Evolutionary conservation across 2,329 filamentous ascomycete species (phyloP), one percentile per base, ranked within the genome.

Genomic region (Aspergillus sp.): DNA sequence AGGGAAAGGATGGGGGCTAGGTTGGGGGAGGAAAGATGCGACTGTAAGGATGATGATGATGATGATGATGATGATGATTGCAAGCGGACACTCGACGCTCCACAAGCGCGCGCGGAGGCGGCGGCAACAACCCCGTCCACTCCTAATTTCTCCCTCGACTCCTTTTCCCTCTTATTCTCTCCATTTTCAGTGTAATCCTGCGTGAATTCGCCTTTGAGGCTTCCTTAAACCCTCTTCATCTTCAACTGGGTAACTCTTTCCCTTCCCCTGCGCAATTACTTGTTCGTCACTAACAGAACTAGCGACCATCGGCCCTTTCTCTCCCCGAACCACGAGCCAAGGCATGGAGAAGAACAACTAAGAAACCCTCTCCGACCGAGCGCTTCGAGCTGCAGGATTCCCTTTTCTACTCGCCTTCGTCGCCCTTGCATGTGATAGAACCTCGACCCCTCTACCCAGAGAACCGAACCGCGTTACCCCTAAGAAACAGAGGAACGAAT

Each of bases 301-400:
- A 38, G 35, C 14, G 16, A 38, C 16, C 35, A 5, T 38, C 35
- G 14, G 7, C 26, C 35, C 14, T 5, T 38, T 38, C 35, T 38
- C 35, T 38, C 35, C 35, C 35, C 16, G 14, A n/a, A 38, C 35
- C 35, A n/a, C 35, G 10, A 45, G 47, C 26, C 43, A 51, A 57
- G 55, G 56, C 52, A 64, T 64, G 60, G 62, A 62, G 52, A 56
- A 50, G 53, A 52, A 57, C 51, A 63, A 55, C 60, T 63, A 62
- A 57, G 49, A 36, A 49, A n/a, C 47, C 47, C 49, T 47, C 36
- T 36, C 41, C 30, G 49, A 40, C 7, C 48, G 57, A 56, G 55
- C 57, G 45, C 40, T 45, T 22, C 35, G 40, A 50, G 48, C 45
- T 51, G 45, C 50, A 38, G 24, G 16, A 51, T 50, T 43, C 11